A percentile compares a stretch with the other conserved stretches of the same genome.
These are phyloP conservation scores for Astragalus glycyphyllos DNA, from an alignment of 306 rosid species.

Conservation along the genomic window DNA sequence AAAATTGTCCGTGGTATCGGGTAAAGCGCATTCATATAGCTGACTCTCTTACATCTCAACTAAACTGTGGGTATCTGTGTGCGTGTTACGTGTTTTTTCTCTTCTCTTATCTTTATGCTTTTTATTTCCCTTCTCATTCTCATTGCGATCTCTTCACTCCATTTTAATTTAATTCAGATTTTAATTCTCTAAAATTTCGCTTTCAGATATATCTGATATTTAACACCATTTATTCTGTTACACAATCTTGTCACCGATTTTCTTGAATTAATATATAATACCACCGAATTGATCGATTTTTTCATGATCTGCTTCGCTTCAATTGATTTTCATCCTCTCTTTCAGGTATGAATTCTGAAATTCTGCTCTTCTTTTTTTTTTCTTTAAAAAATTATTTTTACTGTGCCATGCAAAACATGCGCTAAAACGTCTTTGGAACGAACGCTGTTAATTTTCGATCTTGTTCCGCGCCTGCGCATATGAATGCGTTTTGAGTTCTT, in stretches of 20 bases:
- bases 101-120: too few species aligned
- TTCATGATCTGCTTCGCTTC: conserved; percentile 23
- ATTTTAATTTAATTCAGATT: background rate
- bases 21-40: too few species aligned
- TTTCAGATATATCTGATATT: background rate
- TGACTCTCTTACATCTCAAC: too few species aligned
- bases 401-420: background rate
- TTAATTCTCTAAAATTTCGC: background rate
- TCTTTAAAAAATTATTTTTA: too few species aligned
- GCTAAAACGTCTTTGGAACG: background rate
- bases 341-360: background rate
- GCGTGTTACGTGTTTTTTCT: too few species aligned
- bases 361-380: background rate
- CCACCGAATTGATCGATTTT: background rate
- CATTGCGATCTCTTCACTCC: background rate
- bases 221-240: background rate
- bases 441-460: conserved; percentile 14
- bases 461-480: background rate
- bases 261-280: background rate
- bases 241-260: background rate
- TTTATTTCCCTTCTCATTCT: background rate
- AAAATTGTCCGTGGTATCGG: too few species aligned
- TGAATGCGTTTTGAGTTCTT: conserved; percentile 22
- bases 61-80: too few species aligned
- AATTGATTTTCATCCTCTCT: background rate